Conservation (phyloP, 768 basidiomycete species). For the Arthromyces matolae region DNA sequence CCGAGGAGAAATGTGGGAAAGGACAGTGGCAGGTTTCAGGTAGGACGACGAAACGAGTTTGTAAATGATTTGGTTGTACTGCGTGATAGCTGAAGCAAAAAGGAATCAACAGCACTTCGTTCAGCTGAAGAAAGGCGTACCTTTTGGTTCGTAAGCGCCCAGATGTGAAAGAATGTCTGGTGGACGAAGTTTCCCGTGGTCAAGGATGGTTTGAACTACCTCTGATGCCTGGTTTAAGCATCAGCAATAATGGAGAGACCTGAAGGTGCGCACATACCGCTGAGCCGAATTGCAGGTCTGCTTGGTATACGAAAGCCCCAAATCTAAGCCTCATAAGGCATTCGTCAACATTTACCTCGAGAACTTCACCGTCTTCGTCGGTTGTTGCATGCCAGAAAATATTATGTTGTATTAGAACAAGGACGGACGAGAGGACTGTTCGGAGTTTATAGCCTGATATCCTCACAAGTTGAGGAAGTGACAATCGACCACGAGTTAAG, state of each 20-base stretch:
- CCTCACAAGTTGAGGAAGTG: slow-evolving; percentile 62
- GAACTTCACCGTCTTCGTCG: slow-evolving; percentile 68
- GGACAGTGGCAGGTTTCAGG: slow-evolving; percentile 72
- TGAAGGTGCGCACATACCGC: slow-evolving; percentile 43
- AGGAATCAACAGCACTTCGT: too few relatives aligned
- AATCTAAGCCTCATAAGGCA: slow-evolving; percentile 81
- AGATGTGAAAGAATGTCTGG: slow-evolving; percentile 61
- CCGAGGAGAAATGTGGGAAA: slow-evolving; percentile 75
- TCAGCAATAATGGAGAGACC: slow-evolving; percentile 3
- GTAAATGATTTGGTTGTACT: slow-evolving; percentile 60
- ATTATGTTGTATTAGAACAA: slow-evolving; percentile 89
- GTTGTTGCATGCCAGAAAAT: slow-evolving; percentile 79
- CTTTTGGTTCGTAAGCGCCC: slow-evolving; percentile 51
- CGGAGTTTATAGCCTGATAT: slow-evolving; percentile 66
- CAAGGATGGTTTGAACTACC: slow-evolving; percentile 71
- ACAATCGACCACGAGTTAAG: slow-evolving; percentile 80
- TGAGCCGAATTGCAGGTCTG: slow-evolving; percentile 67
- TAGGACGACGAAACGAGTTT: slow-evolving; percentile 72
- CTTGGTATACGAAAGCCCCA: slow-evolving; percentile 75
- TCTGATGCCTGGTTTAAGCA: slow-evolving; percentile 58
- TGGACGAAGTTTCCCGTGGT: slow-evolving; percentile 82
- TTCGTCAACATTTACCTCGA: slow-evolving; percentile 81
- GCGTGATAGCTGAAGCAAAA: slow-evolving; percentile 27
- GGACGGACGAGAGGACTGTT: slow-evolving; percentile 62
- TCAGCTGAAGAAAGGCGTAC: slow-evolving; percentile 34